Conservation (phyloP, 2,329 filamentous ascomycete species). For the Colletotrichum higginsianum region DNA sequence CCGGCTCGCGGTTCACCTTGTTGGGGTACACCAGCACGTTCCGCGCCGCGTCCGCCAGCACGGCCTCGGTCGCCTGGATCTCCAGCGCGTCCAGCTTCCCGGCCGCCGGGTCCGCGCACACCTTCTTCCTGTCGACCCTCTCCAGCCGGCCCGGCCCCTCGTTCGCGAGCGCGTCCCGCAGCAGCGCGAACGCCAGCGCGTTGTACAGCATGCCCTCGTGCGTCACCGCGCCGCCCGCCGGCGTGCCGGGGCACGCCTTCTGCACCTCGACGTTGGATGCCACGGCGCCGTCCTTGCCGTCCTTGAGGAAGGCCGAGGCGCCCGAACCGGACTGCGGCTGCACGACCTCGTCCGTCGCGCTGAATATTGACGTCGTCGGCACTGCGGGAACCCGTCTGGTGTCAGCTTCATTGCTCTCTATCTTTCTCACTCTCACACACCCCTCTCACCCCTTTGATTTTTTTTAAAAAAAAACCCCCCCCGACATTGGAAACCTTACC, state of each 20-base stretch:
- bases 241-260: constrained; percentile 54
- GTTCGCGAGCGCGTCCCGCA: constrained; percentile 49
- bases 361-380: constrained; percentile 68
- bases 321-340: constrained; percentile 61
- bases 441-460: no score
- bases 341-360: constrained; percentile 65
- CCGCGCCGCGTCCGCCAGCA: constrained; percentile 7
- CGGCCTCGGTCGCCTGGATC: constrained; percentile 17
- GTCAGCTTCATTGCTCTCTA: background rate
- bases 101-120: constrained; percentile 18
- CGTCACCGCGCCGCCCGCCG: constrained; percentile 61
- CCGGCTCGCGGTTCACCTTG: constrained; percentile 22
- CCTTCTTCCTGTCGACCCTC: constrained; percentile 22
- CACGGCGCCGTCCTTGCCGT: constrained; percentile 55
- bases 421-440: no score
- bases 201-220: constrained; percentile 63
- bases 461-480: no score
- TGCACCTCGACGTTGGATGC: constrained; percentile 67
- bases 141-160: constrained; percentile 26
- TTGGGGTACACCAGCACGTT: constrained; percentile 14
- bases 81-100: constrained; percentile 13
- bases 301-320: constrained; percentile 62
- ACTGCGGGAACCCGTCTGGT: constrained; percentile 47
- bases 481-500: background rate
- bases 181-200: constrained; percentile 56